phyloP scores from a whole-genome alignment of 2,329 filamentous ascomycete species.

The Fusarium compactum region DNA sequence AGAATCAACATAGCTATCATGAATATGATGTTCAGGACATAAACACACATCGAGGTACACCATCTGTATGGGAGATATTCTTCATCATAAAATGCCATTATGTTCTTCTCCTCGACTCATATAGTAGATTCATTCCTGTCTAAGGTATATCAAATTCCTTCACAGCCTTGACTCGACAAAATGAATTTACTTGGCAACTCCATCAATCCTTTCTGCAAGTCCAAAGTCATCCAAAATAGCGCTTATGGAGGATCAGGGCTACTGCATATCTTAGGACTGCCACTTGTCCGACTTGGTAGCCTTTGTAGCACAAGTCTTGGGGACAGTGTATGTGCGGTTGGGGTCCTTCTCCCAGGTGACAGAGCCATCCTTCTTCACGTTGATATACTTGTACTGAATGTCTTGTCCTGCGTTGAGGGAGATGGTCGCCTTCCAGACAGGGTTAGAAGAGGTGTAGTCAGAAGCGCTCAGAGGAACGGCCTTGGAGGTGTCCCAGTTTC shows the following conservation, averaged over 20 bases:
- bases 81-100: neutral
- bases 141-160: neutral
- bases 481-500: slow-evolving; percentile 68
- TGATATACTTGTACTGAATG: slow-evolving; percentile 78
- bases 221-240: neutral
- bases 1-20: slow-evolving; percentile 23
- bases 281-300: slow-evolving; percentile 48
- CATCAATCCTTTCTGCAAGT: neutral
- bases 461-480: slow-evolving; percentile 69
- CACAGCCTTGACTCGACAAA: neutral
- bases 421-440: slow-evolving; percentile 71
- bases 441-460: slow-evolving; percentile 69
- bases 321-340: slow-evolving; percentile 57
- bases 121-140: neutral
- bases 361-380: slow-evolving; percentile 64
- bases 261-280: slow-evolving; percentile 41
- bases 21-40: slow-evolving; percentile 11
- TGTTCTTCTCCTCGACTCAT: too few relatives aligned
- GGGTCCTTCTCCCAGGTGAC: slow-evolving; percentile 75
- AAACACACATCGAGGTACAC: neutral
- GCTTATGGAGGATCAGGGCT: neutral
- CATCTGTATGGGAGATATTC: neutral
- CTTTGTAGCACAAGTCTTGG: slow-evolving; percentile 48
- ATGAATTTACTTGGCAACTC: neutral
- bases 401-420: slow-evolving; percentile 65